Percentiles rank a stretch among this genome's conserved stretches.
Conservation (phyloP, 2,329 filamentous ascomycete species). For the Aspergillus ochraceus region DNA sequence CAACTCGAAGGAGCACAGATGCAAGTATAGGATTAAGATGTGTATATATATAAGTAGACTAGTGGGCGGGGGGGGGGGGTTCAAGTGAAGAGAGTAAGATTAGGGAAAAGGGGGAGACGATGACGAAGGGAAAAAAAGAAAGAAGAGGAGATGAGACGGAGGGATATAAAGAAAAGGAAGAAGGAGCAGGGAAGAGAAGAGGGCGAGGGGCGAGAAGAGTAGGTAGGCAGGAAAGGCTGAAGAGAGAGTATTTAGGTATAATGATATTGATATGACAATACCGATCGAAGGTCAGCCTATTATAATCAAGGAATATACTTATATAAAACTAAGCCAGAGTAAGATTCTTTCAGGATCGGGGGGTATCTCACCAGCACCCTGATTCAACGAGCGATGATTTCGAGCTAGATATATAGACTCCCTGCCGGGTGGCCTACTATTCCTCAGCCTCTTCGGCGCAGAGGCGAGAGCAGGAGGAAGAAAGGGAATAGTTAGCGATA, state of each 20-base stretch:
- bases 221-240: background rate
- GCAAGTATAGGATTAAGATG: background rate
- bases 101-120: background rate
- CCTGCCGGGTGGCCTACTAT: background rate
- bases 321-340: background rate
- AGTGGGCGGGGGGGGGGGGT: background rate
- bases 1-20: background rate
- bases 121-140: background rate
- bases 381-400: conserved; percentile 25
- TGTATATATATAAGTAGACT: background rate
- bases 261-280: conserved; percentile 13
- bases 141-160: background rate
- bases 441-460: background rate
- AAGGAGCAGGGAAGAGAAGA: background rate
- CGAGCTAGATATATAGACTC: conserved; percentile 30
- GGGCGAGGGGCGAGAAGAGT: background rate
- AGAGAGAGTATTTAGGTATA: background rate
- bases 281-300: background rate
- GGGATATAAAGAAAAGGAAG: background rate
- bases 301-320: background rate
- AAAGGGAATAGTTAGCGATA: background rate
- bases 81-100: too few relatives aligned
- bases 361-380: conserved; percentile 2
- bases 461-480: background rate
- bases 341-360: too few relatives aligned